Conservation (phyloP, 2,329 filamentous ascomycete species). For the Cyclaneusma minus region DNA sequence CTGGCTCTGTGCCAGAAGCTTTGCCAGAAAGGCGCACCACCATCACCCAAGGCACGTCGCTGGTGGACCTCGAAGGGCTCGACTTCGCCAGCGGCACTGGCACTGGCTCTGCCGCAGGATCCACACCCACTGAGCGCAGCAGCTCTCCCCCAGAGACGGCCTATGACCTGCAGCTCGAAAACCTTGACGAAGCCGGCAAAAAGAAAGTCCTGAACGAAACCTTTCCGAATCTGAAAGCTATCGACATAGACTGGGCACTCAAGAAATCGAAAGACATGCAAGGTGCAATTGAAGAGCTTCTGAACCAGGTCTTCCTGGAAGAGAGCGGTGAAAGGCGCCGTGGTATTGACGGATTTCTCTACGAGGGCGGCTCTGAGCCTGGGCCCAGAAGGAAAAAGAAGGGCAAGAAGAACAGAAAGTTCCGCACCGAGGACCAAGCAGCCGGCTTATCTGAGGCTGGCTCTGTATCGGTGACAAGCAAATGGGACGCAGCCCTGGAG, state of each 20-base stretch:
- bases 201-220: constrained; percentile 47
- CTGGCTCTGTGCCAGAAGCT: not conserved
- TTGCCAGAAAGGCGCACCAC: constrained; percentile 5
- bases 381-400: constrained; percentile 20
- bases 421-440: constrained; percentile 7
- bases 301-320: constrained; percentile 66
- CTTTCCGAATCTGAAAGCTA: constrained; percentile 52
- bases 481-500: constrained; percentile 38
- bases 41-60: constrained; percentile 12
- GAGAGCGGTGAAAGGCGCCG: constrained; percentile 47
- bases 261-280: constrained; percentile 53
- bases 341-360: constrained; percentile 77
- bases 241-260: constrained; percentile 51
- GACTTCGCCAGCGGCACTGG: constrained; percentile 9
- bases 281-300: constrained; percentile 60
- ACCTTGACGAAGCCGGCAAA: constrained; percentile 44
- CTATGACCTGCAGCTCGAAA: constrained; percentile 18
- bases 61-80: constrained; percentile 12
- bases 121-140: constrained; percentile 10
- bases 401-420: constrained; percentile 19
- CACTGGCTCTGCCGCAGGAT: constrained; percentile 6
- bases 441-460: not conserved
- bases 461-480: constrained; percentile 22
- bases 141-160: constrained; percentile 12
- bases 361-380: constrained; percentile 29